Conservation (phyloP, 306 rosid genomes). For the Cyamopsis tetragonoloba region DNA sequence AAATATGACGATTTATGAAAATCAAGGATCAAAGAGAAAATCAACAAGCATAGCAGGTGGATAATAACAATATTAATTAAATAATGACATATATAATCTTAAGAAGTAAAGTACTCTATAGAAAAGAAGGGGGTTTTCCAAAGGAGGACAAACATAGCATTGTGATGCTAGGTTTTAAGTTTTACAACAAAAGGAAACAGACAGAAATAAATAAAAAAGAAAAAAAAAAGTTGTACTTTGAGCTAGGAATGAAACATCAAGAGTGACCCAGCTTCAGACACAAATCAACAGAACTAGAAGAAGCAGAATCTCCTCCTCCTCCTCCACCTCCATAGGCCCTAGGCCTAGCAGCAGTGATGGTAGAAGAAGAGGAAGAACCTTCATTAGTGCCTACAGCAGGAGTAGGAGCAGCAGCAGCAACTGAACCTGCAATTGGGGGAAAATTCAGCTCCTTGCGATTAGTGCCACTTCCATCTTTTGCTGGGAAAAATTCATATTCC, state of each 20-base stretch:
- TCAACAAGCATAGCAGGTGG: too few relatives aligned
- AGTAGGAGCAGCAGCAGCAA: conserved; percentile 28
- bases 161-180: conserved; percentile 1
- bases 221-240: conserved; percentile 33
- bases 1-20: too few relatives aligned
- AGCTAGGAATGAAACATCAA: not conserved
- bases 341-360: conserved; percentile 10
- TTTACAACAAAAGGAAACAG: conserved; percentile 35
- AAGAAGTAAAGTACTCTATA: not conserved
- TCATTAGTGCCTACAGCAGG: too few relatives aligned
- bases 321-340: conserved; percentile 34
- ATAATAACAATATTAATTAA: too few relatives aligned
- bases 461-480: conserved; percentile 36
- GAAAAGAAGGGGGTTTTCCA: conserved; percentile 2
- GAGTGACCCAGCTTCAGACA: conserved; percentile 58
- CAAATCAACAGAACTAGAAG: conserved; percentile 61
- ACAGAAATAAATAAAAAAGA: too few relatives aligned
- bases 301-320: conserved; percentile 39
- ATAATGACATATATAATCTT: conserved; percentile 28
- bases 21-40: too few relatives aligned
- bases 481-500: conserved; percentile 87
- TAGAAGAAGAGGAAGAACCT: conserved; percentile 47
- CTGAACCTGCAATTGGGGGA: conserved; percentile 35
- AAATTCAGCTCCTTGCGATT: conserved; percentile 44
- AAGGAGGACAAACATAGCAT: conserved; percentile 28